A percentile compares a stretch with the other conserved stretches of the same genome.
These are phyloP conservation scores for Lachnellula hyalina DNA, from an alignment of 2,329 filamentous ascomycete species.

Conservation along the genomic window DNA sequence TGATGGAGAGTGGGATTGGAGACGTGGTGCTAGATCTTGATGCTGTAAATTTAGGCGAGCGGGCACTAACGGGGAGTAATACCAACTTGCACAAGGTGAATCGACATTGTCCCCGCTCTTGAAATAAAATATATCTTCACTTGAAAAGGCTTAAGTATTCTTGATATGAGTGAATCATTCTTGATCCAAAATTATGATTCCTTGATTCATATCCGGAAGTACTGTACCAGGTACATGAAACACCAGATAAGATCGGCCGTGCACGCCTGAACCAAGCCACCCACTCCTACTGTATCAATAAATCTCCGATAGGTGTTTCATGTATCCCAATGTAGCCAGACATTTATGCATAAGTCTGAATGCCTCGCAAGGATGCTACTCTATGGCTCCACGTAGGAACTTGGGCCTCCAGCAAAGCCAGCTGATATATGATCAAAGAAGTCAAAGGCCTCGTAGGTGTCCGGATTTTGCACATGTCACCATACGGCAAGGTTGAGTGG, in stretches of 20 bases:
- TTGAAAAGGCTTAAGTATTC: not conserved
- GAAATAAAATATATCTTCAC: not conserved
- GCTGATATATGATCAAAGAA: not conserved
- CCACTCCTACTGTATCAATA: not conserved
- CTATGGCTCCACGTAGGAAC: not conserved
- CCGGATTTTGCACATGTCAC: not conserved
- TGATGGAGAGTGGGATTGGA: not conserved
- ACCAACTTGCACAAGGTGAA: no score
- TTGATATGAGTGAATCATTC: not conserved
- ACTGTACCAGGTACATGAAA: no score
- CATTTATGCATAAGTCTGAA: not conserved
- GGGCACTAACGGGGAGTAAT: not conserved
- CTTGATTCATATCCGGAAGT: no score
- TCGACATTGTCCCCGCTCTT: not conserved
- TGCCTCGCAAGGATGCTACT: not conserved
- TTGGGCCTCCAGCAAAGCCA: not conserved
- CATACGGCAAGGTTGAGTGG: not conserved
- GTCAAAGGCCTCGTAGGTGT: not conserved
- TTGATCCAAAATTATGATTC: no score
- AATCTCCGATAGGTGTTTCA: not conserved
- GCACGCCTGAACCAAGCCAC: no score
- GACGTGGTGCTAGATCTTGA: not conserved
- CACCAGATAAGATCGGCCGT: no score
- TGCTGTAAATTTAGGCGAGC: not conserved
- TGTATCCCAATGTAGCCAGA: not conserved